Evolutionary conservation across 2,329 filamentous ascomycete genomes (phyloP), one percentile per base, ranked within the genome.

Genomic region (Epichloe glyceriae): DNA sequence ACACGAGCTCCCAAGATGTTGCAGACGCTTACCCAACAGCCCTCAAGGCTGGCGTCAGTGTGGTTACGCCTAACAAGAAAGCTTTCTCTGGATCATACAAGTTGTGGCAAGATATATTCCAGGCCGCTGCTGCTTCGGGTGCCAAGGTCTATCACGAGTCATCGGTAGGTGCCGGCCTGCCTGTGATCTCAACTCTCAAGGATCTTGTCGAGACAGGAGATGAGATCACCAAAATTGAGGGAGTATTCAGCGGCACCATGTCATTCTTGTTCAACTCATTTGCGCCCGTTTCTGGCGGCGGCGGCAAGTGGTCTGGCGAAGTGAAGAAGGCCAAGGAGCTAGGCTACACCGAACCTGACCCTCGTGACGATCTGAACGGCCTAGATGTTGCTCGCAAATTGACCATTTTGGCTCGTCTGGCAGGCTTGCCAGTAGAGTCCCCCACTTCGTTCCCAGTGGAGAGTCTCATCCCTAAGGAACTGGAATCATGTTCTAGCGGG

Each of bases 1-100:
- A 97, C 73, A 98, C 93, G 49, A 94, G 87, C 69, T 90, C 88
- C 59, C 85, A 91, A 60, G 83, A 86, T 56, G 77, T 98, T 33
- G 93, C 91, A 46, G 79, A 86, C 54, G 71, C 79, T 33, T 98
- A 98, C 68, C 90, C 93, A 1, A 67, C 78, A 45, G 87, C 95
- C 67, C 73, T 98, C 54, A 77, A 79, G 61, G 80, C 82, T 56
- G 91, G 90, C 12, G 83, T 98, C 67, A 91, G 82, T 68, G 82
- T 98, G 60, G 88, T 97, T 30, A 98, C 93, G 1, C 90, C 93
- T 42, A 98, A 97, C 76, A 98, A 98, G 75, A 98, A 98, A 71
- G 91, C 86, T 14, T 98, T 98, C 70, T 94, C 88, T 0, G 83
- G 86, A 52, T 82, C 80, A 44, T 82, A 87, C 61, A 74, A 81